Percentiles rank a stretch among this genome's conserved stretches.
These are phyloP conservation scores for Saccharomyces hybrid DNA, from an alignment of 1,139 yeast genomes.

Conservation along the genomic window DNA sequence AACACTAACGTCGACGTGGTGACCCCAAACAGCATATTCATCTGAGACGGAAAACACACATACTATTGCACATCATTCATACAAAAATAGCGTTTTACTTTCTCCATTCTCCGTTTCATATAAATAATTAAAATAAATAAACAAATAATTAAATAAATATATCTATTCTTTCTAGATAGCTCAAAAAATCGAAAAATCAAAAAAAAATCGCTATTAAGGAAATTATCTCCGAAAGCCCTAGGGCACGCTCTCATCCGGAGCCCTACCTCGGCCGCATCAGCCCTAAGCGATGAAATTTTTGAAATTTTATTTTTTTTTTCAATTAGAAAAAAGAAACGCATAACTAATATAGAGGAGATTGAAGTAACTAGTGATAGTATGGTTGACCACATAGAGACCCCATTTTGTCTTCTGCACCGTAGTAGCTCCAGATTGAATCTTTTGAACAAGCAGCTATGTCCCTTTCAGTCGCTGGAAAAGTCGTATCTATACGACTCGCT, in stretches of 20 bases:
- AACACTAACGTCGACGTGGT: slow-evolving; percentile 5
- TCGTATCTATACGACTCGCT: slow-evolving; percentile 72
- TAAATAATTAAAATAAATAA: not conserved
- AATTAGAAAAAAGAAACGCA: not conserved
- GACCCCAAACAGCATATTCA: slow-evolving; percentile 5
- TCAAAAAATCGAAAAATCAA: not conserved
- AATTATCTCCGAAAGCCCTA: not conserved
- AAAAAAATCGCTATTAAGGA: not conserved
- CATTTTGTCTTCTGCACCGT: not conserved
- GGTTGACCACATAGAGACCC: not conserved
- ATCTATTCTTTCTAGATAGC: not conserved
- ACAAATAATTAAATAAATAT: not conserved
- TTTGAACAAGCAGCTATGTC: slow-evolving; percentile 38
- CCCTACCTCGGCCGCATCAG: too few species aligned
- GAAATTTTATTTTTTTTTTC: not conserved
- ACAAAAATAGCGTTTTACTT: not conserved
- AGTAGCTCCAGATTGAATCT: not conserved
- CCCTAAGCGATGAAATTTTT: not conserved
- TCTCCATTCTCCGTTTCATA: not conserved
- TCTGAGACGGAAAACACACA: not conserved
- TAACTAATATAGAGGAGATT: not conserved
- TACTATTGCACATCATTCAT: not conserved
- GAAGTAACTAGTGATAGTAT: not conserved
- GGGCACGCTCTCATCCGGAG: not conserved
- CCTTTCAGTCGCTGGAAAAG: slow-evolving; percentile 79